Evolutionary conservation across 805 yeast genomes (phyloP).

Genomic region (Starmerella potacharoeniae): DNA sequence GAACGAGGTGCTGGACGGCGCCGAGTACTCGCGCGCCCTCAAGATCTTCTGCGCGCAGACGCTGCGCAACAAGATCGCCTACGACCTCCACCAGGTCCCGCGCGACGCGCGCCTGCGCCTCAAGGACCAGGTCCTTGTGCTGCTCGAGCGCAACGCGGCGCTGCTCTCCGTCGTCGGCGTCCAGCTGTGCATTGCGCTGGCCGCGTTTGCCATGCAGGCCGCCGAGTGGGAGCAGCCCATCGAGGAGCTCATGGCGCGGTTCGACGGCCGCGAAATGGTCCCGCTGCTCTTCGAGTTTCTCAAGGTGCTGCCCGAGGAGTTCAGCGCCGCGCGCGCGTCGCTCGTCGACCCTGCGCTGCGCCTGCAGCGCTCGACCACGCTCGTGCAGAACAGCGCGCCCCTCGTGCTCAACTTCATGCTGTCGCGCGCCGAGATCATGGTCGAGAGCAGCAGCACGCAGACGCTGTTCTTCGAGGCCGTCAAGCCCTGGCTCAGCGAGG

Average conservation of each 20-base stretch:
- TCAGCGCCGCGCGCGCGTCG: conserved; percentile 71
- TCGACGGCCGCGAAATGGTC: conserved; percentile 33
- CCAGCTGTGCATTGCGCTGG: conserved; percentile 70
- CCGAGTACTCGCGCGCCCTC: conserved; percentile 38
- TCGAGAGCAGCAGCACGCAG: conserved; percentile 19
- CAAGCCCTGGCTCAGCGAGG: conserved; percentile 83
- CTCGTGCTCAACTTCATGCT: conserved; percentile 55
- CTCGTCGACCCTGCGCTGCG: conserved; percentile 18
- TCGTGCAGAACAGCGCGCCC: conserved; percentile 57
- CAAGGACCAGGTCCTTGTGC: conserved; percentile 52
- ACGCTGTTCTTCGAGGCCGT: conserved; percentile 56
- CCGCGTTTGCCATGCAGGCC: conserved; percentile 71
- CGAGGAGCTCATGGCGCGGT: conserved; percentile 46
- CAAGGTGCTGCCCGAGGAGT: conserved; percentile 83
- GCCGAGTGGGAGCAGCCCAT: conserved; percentile 62
- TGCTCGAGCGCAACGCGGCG: conserved; percentile 39
- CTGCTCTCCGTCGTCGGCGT: conserved; percentile 52
- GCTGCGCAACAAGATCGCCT: conserved; percentile 67
- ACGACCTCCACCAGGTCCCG: conserved; percentile 73
- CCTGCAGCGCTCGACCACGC: conserved; percentile 41
- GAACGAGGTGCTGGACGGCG: conserved; percentile 40
- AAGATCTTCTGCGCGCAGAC: conserved; percentile 88
- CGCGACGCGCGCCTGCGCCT: conserved; percentile 44
- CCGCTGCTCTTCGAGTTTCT: conserved; percentile 57
- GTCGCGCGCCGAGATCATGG: conserved; percentile 32